Base-by-base conservation (phyloP, 805 yeast species). In the Saccharomycopsis sp. region DNA sequence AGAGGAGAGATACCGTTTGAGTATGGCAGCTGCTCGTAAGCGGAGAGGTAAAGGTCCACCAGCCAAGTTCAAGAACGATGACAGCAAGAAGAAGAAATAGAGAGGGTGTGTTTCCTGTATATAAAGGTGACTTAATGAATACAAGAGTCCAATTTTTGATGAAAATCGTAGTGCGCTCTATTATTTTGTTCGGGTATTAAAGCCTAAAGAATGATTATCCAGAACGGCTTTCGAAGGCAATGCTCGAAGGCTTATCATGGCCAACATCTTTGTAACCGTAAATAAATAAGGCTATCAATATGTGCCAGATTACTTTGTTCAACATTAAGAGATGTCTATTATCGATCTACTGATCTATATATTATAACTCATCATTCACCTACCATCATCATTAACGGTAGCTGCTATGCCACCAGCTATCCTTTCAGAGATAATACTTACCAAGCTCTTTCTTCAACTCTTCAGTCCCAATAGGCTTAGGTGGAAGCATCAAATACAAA, bases 11-110 rank as follows among this genome's bases (percentile, higher is more conserved):
- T 83, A 85, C 71, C 79, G 96, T 71, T 67, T 85, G 61, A 79
- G 75, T 59, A 83, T 83, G 81, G 83, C 82, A 21, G 82, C 73
- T 58, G 75, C 75, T 57, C 79, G 89, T 71, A 87, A 84, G 77
- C 84, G 87, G 79, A 87, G 94, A 81, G 91, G 89, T 72, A 88
- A 88, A 72, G 91, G 92, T 71, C 90, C 94, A 12, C 95, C 94
- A 65, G 81, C 84, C 76, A 88, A 88, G 77, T 81, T 79, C 73
- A 80, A 77, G 65, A 75, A 73, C 23, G 72, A 72, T 24, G 66
- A 67, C 44, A 72, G 72, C 57, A 73, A 72, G 58, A 72, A 73
- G 66, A 79, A 78, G 73, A 74, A 72, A 57, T 15, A 23, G 50
- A 24, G 54, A 15, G 16, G 50, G 23, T 46, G 50, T 46, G 50